These are phyloP conservation scores for Gossypium raimondii DNA, from an alignment of 345 rosid genomes.

Conservation along the genomic window DNA sequence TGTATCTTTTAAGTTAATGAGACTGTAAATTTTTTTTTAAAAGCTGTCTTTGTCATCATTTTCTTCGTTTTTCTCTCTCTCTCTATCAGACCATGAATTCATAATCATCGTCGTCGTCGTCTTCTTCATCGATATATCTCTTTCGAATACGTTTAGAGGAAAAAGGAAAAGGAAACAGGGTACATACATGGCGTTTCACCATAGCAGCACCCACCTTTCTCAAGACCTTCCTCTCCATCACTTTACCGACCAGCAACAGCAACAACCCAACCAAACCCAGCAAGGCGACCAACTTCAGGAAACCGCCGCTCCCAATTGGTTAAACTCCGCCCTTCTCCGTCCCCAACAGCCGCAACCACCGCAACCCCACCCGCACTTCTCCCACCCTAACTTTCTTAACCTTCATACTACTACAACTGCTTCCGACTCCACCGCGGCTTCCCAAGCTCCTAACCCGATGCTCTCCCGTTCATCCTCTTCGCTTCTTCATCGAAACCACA, in stretches of 20 bases:
- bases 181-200: conserved; percentile 66
- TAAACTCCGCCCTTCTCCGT: conserved; percentile 82
- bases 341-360: conserved; percentile 39
- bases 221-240: conserved; percentile 82
- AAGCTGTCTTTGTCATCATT: not conserved
- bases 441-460: conserved; percentile 55
- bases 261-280: conserved; percentile 29
- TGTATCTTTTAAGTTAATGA: not conserved
- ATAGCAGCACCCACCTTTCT: conserved; percentile 42
- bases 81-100: conserved; percentile 24
- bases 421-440: conserved; percentile 38
- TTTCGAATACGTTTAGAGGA: conserved; percentile 23
- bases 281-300: conserved; percentile 39
- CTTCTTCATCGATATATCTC: conserved; percentile 21
- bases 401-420: conserved; percentile 53
- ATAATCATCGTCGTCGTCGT: not conserved
- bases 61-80: not conserved
- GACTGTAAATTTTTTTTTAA: not conserved
- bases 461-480: conserved; percentile 71
- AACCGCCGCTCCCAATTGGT: conserved; percentile 67
- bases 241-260: conserved; percentile 42
- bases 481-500: conserved; percentile 40
- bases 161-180: not conserved
- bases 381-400: conserved; percentile 74
- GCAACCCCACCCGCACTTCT: conserved; percentile 32